Evolutionary conservation across 179 eudicot species (phyloP).

Genomic region (Beta macrorhiza): DNA sequence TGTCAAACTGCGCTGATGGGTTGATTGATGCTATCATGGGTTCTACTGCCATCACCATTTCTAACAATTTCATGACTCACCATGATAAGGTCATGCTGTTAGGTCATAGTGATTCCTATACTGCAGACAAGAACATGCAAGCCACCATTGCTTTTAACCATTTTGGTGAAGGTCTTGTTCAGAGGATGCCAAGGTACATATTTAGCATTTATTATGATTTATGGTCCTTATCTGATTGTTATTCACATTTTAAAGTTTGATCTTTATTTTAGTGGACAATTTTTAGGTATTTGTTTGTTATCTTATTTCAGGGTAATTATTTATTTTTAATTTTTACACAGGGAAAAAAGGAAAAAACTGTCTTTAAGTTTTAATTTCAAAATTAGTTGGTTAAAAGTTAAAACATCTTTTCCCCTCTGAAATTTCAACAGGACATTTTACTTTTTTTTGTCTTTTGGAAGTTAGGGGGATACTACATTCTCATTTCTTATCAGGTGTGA

Average conservation of each 20-base stretch:
- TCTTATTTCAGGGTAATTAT: too few species aligned
- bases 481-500: background rate
- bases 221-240: background rate
- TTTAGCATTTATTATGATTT: background rate
- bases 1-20: constrained; percentile 64
- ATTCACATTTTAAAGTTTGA: background rate
- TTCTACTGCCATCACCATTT: constrained; percentile 61
- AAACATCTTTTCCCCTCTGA: background rate
- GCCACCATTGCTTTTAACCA: constrained; percentile 83
- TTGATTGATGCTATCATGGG: constrained; percentile 63
- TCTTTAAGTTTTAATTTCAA: too few species aligned
- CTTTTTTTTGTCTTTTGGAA: background rate
- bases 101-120: constrained; percentile 65
- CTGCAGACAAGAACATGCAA: constrained; percentile 69
- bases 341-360: too few species aligned
- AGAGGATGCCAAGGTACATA: constrained; percentile 75
- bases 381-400: too few species aligned
- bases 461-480: background rate
- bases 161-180: constrained; percentile 83
- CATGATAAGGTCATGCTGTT: constrained; percentile 71
- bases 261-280: background rate
- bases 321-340: too few species aligned
- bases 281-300: background rate
- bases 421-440: background rate
- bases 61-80: constrained; percentile 66